phyloP scores from a whole-genome alignment of 768 basidiomycete species.

The Suillus sp. region DNA sequence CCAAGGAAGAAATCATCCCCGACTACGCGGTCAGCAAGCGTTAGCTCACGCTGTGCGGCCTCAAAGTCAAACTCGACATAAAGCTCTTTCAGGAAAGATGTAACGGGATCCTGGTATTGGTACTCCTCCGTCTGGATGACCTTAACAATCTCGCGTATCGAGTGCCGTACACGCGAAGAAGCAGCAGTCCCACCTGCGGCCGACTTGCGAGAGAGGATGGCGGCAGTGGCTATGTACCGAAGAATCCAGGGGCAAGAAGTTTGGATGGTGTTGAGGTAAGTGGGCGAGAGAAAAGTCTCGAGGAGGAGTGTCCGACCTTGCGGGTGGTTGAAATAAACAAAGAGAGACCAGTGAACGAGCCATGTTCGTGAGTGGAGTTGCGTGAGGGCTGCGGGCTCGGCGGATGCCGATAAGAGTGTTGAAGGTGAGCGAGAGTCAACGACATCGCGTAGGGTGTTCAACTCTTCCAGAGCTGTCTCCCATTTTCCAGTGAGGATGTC shows the following conservation, averaged over 20 bases:
- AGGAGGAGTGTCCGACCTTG: constrained; percentile 90
- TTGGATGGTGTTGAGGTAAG: constrained; percentile 98
- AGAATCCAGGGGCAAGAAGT: constrained; percentile 94
- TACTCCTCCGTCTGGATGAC: constrained; percentile 95
- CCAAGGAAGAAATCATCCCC: constrained; percentile 93
- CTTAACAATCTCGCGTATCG: constrained; percentile 89
- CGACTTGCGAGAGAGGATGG: constrained; percentile 86
- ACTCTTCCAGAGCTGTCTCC: constrained; percentile 93
- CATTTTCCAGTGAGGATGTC: constrained; percentile 95
- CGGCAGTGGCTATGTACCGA: constrained; percentile 91
- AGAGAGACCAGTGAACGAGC: constrained; percentile 97
- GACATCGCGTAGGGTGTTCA: constrained; percentile 90
- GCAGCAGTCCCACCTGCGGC: constrained; percentile 48
- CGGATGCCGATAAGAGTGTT: constrained; percentile 44
- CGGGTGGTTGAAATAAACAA: constrained; percentile 97
- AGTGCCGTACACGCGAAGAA: constrained; percentile 79
- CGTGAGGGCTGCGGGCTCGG: constrained; percentile 71
- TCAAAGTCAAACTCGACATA: constrained; percentile 97
- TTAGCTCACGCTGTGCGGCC: constrained; percentile 83
- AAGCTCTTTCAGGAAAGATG: constrained; percentile 89
- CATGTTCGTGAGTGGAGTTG: constrained; percentile 95
- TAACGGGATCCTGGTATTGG: constrained; percentile 93
- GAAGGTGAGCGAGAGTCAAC: constrained; percentile 79
- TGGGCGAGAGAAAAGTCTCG: constrained; percentile 94
- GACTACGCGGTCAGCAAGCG: constrained; percentile 78